Evolutionary conservation across 768 basidiomycete species (phyloP).

Genomic region (Collybia sordida): DNA sequence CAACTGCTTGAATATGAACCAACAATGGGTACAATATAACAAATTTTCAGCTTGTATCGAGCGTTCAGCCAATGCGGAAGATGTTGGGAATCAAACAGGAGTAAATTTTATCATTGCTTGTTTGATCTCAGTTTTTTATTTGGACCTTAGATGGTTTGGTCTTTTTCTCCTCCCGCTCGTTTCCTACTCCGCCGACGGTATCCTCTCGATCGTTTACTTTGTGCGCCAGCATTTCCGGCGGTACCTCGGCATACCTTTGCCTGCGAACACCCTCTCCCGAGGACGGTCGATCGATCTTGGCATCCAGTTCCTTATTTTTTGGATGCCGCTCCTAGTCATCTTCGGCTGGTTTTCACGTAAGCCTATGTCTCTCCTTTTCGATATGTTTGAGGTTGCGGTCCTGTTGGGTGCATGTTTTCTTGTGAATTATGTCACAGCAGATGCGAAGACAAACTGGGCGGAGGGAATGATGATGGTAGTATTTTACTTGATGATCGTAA

Average conservation of each 20-base stretch:
- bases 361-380: constrained; percentile 66
- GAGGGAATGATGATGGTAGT: constrained; percentile 66
- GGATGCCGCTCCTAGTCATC: constrained; percentile 71
- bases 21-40: not conserved
- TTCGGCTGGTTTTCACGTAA: constrained; percentile 64
- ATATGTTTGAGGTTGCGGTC: constrained; percentile 65
- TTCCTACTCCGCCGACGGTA: constrained; percentile 70
- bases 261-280: constrained; percentile 58
- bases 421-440: constrained; percentile 76
- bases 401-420: constrained; percentile 72
- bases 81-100: constrained; percentile 43
- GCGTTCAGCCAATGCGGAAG: constrained; percentile 54
- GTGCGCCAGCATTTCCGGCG: constrained; percentile 36
- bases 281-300: constrained; percentile 72
- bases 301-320: constrained; percentile 80
- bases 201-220: constrained; percentile 58
- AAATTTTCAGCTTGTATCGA: constrained; percentile 53
- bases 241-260: constrained; percentile 35
- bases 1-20: not conserved
- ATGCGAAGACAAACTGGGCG: constrained; percentile 77
- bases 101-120: constrained; percentile 28
- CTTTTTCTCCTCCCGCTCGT: constrained; percentile 68
- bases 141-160: constrained; percentile 61
- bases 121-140: not conserved
- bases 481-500: constrained; percentile 66